phyloP scores from a whole-genome alignment of 768 basidiomycete species.

The Glaciozyma martinii region DNA sequence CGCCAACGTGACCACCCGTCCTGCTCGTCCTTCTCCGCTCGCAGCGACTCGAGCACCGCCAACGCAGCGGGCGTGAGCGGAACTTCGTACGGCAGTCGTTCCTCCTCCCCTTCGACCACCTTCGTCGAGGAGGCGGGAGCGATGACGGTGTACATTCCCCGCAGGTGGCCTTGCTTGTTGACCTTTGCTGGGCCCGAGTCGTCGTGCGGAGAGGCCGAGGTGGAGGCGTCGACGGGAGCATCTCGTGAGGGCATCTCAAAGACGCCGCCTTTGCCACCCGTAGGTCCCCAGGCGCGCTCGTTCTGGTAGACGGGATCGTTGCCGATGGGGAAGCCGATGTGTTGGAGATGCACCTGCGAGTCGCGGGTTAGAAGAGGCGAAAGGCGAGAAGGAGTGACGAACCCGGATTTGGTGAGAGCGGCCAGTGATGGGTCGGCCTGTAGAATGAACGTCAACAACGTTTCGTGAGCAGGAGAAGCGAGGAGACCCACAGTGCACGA shows the following conservation, averaged over 20 bases:
- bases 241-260: neutral
- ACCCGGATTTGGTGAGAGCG: conserved; percentile 91
- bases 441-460: neutral
- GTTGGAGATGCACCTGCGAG: conserved; percentile 68
- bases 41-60: conserved; percentile 62
- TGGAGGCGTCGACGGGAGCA: conserved; percentile 31
- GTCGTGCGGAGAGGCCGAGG: neutral
- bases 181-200: neutral
- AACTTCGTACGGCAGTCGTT: conserved; percentile 49
- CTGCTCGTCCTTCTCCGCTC: conserved; percentile 81
- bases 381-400: neutral
- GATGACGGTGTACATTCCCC: neutral
- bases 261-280: conserved; percentile 32
- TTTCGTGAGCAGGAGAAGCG: neutral
- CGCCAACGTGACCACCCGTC: conserved; percentile 86
- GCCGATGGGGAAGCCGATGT: conserved; percentile 81
- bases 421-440: conserved; percentile 84
- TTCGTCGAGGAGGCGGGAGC: neutral
- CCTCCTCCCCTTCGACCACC: conserved; percentile 26
- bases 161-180: conserved; percentile 9
- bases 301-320: conserved; percentile 93
- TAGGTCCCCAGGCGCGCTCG: conserved; percentile 39
- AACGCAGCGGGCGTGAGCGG: conserved; percentile 68
- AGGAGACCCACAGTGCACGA: conserved; percentile 61
- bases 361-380: neutral